These are phyloP conservation scores for Angomonas deanei DNA, from an alignment of 208 protist species.

Conservation along the genomic window DNA sequence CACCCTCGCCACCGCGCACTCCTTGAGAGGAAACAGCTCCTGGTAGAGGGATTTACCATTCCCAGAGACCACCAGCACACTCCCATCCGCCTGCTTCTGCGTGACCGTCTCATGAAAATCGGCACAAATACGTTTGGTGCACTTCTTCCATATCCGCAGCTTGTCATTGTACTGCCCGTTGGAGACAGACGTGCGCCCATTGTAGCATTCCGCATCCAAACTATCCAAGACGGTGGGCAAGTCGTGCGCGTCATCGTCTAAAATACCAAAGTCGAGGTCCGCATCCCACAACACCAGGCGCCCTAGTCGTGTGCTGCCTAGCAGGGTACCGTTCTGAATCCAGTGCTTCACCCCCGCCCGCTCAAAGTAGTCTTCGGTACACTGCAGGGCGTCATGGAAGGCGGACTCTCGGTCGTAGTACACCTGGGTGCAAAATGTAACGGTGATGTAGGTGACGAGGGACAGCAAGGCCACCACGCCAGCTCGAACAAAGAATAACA, in stretches of 20 bases:
- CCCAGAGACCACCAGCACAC: conserved; percentile 23
- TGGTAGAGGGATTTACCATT: conserved; percentile 31
- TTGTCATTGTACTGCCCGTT: background rate
- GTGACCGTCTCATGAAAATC: conserved; percentile 58
- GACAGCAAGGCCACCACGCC: conserved; percentile 42
- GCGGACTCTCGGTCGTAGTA: conserved; percentile 67
- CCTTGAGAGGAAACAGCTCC: conserved; percentile 51
- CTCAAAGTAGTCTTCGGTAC: conserved; percentile 18
- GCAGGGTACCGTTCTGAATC: conserved; percentile 76
- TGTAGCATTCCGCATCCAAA: conserved; percentile 51
- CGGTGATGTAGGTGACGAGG: conserved; percentile 47
- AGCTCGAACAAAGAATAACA: conserved; percentile 36
- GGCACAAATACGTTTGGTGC: conserved; percentile 67
- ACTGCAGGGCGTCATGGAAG: conserved; percentile 55
- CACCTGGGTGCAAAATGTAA: conserved; percentile 61
- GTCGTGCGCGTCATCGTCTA: conserved; percentile 19
- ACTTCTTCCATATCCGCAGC: conserved; percentile 58
- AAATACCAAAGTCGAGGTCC: conserved; percentile 71
- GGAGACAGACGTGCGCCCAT: conserved; percentile 13
- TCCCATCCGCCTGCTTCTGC: conserved; percentile 3
- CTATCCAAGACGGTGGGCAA: conserved; percentile 4
- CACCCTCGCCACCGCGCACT: conserved; percentile 53
- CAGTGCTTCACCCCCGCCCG: conserved; percentile 36
- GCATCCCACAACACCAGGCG: conserved; percentile 81
- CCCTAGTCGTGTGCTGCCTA: conserved; percentile 58